These are phyloP conservation scores for Nymphaea thermarum DNA, from an alignment of 164 flowering plant genomes.

Conservation along the genomic window DNA sequence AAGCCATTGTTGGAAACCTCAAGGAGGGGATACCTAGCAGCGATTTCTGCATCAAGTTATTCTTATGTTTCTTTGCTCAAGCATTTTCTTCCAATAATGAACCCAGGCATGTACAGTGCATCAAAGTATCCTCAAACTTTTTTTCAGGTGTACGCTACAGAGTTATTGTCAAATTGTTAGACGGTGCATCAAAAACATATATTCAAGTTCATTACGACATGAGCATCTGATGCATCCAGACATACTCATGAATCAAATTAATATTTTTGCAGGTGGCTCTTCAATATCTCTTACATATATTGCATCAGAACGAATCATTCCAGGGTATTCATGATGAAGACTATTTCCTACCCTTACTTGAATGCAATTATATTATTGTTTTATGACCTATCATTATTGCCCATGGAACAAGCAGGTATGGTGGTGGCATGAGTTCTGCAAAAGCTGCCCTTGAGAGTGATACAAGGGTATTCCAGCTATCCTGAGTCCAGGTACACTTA, in stretches of 20 bases:
- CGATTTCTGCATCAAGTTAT: constrained; percentile 92
- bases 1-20: constrained; percentile 93
- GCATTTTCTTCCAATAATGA: constrained; percentile 91
- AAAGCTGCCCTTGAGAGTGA: constrained; percentile 99
- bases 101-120: constrained; percentile 49
- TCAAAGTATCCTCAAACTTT: no score
- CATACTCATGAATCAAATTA: no score
- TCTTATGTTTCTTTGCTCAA: constrained; percentile 83
- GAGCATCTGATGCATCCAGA: no score
- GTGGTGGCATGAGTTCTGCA: constrained; percentile 99
- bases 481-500: no score
- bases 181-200: no score
- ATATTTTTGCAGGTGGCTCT: constrained; percentile 59
- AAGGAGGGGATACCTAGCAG: constrained; percentile 89
- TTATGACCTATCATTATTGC: not conserved
- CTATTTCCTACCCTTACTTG: not conserved
- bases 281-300: constrained; percentile 90
- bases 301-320: constrained; percentile 94
- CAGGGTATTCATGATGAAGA: constrained; percentile 42
- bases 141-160: no score
- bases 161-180: no score
- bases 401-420: constrained; percentile 43
- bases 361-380: not conserved
- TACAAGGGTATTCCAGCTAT: constrained; percentile 33
- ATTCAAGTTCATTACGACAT: no score